Conservation (phyloP, 176 grass and related monocot genomes). For the Musa itinerans region DNA sequence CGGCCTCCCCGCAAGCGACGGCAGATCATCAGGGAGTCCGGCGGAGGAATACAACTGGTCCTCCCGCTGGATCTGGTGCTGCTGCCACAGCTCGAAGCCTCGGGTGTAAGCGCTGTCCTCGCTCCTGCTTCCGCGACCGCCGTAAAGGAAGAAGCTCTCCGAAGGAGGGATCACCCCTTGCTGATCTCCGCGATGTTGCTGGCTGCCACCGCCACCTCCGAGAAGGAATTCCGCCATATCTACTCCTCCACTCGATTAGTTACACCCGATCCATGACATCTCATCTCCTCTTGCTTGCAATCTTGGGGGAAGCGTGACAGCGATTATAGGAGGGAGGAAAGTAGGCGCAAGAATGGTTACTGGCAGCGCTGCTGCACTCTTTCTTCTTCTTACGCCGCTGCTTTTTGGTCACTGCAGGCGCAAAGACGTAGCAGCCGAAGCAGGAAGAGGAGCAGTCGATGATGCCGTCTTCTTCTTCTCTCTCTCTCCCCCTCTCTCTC, state of each 20-base stretch:
- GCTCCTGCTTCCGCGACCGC: background rate
- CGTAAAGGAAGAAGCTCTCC: constrained; percentile 49
- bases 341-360: background rate
- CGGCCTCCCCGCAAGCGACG: constrained; percentile 18
- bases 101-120: constrained; percentile 8
- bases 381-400: background rate
- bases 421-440: constrained; percentile 14
- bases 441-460: constrained; percentile 4
- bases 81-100: constrained; percentile 86
- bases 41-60: constrained; percentile 37
- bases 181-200: constrained; percentile 17
- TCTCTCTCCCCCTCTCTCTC: no score
- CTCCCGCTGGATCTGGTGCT: constrained; percentile 20
- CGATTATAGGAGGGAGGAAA: background rate
- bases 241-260: constrained; percentile 22
- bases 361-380: background rate
- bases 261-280: background rate
- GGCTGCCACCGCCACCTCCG: constrained; percentile 72
- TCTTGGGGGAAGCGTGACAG: background rate
- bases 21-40: constrained; percentile 69
- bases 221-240: constrained; percentile 96
- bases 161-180: constrained; percentile 25
- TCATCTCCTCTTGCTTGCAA: background rate
- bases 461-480: background rate
- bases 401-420: background rate